Conservation (phyloP, 495 filamentous ascomycete species). For the Tuber microsphaerosporum region DNA sequence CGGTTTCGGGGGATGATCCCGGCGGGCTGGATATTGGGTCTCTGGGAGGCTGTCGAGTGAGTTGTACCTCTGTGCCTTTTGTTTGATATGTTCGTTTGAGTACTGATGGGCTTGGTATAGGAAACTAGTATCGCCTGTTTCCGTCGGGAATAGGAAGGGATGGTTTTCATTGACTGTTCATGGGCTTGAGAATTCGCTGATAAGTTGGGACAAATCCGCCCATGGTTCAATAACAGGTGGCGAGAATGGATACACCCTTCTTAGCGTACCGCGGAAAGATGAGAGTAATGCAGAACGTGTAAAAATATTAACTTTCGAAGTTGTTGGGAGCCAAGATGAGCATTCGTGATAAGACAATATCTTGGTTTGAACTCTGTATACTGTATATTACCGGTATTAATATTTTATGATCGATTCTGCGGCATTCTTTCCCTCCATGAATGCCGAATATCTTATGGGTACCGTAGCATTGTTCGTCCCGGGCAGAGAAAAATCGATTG, state of each 20-base stretch:
- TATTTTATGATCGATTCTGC: background rate
- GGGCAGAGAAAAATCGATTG: too few relatives aligned
- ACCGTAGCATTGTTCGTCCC: background rate
- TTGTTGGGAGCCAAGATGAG: slow-evolving; percentile 37
- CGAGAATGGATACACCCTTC: slow-evolving; percentile 38
- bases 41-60: slow-evolving; percentile 32
- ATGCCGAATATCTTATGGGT: background rate
- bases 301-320: slow-evolving; percentile 25
- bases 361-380: background rate
- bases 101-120: slow-evolving; percentile 4
- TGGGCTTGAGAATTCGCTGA: slow-evolving; percentile 37
- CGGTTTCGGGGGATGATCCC: slow-evolving; percentile 32
- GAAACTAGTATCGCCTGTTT: slow-evolving; percentile 3
- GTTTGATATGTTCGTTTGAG: background rate
- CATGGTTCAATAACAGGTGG: slow-evolving; percentile 31
- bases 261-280: slow-evolving; percentile 20
- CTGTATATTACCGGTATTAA: background rate
- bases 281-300: background rate
- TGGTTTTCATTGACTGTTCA: slow-evolving; percentile 39
- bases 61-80: background rate
- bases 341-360: slow-evolving; percentile 23
- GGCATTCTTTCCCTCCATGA: background rate
- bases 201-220: slow-evolving; percentile 26
- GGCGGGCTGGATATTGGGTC: slow-evolving; percentile 24
- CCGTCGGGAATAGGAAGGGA: background rate